phyloP scores from a whole-genome alignment of 2,329 filamentous ascomycete species.

The Penicillium palitans region DNA sequence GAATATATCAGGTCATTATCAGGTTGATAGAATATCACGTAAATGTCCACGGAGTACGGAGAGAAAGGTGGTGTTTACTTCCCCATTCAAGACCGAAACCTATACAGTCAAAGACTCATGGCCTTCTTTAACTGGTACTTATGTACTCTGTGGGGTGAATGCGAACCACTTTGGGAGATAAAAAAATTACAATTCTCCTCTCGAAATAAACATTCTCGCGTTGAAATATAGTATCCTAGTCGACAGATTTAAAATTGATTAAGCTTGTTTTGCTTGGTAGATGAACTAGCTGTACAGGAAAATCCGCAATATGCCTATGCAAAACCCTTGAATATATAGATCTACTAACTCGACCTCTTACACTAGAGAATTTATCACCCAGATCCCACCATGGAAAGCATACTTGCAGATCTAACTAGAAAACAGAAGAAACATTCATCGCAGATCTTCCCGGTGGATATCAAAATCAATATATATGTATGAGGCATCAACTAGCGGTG shows the following conservation, averaged over 20 bases:
- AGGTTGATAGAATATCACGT: not conserved
- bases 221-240: not conserved
- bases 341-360: not conserved
- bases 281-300: not conserved
- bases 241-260: too few relatives aligned
- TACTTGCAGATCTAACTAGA: not conserved
- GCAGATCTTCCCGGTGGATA: not conserved
- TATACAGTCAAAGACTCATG: not conserved
- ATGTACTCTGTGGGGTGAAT: not conserved
- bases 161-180: not conserved
- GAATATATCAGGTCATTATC: not conserved
- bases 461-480: not conserved
- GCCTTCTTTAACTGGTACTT: not conserved
- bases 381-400: not conserved
- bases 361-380: too few relatives aligned
- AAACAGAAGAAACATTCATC: not conserved
- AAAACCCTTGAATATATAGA: not conserved
- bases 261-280: not conserved
- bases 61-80: not conserved
- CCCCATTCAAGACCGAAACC: too few relatives aligned
- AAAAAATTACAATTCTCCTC: not conserved
- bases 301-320: not conserved
- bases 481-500: not conserved
- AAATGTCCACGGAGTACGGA: not conserved
- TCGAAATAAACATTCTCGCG: not conserved